Conservation (phyloP, 2,329 filamentous ascomycete species). For the Fusarium sp. region DNA sequence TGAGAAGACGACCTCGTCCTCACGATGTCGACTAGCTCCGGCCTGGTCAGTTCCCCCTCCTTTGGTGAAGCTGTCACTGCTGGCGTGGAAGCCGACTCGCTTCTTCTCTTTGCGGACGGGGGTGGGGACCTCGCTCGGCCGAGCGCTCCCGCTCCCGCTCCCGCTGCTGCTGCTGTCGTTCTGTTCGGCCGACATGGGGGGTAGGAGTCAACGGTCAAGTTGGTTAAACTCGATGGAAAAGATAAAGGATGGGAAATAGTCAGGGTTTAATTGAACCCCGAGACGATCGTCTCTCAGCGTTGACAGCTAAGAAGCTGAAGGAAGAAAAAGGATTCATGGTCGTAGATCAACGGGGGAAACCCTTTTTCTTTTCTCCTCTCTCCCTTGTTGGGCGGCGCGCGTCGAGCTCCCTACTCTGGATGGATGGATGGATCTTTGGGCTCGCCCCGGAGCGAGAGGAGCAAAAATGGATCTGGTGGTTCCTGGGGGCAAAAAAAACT, state of each 20-base stretch:
- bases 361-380: constrained; percentile 4
- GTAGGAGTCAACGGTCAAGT: neutral
- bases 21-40: constrained; percentile 10
- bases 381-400: neutral
- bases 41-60: constrained; percentile 6
- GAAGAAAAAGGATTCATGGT: constrained; percentile 33
- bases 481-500: constrained; percentile 22
- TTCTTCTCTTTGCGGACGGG: constrained; percentile 53
- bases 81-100: constrained; percentile 52
- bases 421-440: constrained; percentile 19
- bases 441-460: constrained; percentile 37
- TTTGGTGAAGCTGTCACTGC: constrained; percentile 38
- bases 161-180: constrained; percentile 42
- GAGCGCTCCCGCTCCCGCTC: constrained; percentile 30
- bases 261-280: constrained; percentile 11
- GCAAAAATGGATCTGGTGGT: constrained; percentile 43
- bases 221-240: neutral
- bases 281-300: constrained; percentile 30
- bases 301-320: constrained; percentile 21
- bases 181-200: constrained; percentile 37
- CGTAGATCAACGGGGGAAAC: constrained; percentile 27
- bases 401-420: constrained; percentile 12
- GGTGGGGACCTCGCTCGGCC: constrained; percentile 44
- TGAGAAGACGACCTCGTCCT: constrained; percentile 39
- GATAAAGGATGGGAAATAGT: neutral